Evolutionary conservation across 768 basidiomycete species (phyloP).

Genomic region (Heimioporus sp.): DNA sequence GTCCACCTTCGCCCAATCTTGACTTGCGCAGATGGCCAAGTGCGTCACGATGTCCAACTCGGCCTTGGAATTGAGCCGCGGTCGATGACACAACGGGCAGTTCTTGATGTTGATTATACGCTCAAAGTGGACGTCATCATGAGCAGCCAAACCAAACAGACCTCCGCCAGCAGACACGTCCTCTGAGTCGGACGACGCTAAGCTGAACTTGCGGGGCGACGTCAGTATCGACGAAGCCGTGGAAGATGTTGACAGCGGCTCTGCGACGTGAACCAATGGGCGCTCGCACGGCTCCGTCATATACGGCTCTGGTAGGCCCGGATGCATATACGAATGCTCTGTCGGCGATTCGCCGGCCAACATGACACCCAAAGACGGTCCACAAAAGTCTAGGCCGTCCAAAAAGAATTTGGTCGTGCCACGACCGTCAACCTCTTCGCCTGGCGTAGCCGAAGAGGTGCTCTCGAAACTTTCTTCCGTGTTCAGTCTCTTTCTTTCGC

Average conservation of each 20-base stretch:
- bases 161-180: constrained; percentile 28
- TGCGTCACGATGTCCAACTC: constrained; percentile 97
- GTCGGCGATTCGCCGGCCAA: constrained; percentile 28
- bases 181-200: constrained; percentile 47
- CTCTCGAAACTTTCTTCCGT: constrained; percentile 44
- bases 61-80: constrained; percentile 78
- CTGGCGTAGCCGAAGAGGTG: constrained; percentile 55
- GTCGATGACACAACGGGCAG: constrained; percentile 92
- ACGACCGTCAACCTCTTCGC: constrained; percentile 29
- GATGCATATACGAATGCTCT: constrained; percentile 16
- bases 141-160: constrained; percentile 6
- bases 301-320: constrained; percentile 23
- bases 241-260: constrained; percentile 19
- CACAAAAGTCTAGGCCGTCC: constrained; percentile 62
- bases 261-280: constrained; percentile 36
- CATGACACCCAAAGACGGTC: constrained; percentile 39
- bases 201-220: constrained; percentile 33
- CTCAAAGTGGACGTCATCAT: constrained; percentile 51
- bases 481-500: constrained; percentile 69
- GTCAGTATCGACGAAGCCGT: constrained; percentile 3
- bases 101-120: constrained; percentile 93
- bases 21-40: constrained; percentile 91
- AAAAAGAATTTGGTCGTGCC: constrained; percentile 42
- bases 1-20: constrained; percentile 90
- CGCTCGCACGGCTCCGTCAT: constrained; percentile 48